phyloP scores from a whole-genome alignment of 2,329 filamentous ascomycete species.

The Penicillium expansum region DNA sequence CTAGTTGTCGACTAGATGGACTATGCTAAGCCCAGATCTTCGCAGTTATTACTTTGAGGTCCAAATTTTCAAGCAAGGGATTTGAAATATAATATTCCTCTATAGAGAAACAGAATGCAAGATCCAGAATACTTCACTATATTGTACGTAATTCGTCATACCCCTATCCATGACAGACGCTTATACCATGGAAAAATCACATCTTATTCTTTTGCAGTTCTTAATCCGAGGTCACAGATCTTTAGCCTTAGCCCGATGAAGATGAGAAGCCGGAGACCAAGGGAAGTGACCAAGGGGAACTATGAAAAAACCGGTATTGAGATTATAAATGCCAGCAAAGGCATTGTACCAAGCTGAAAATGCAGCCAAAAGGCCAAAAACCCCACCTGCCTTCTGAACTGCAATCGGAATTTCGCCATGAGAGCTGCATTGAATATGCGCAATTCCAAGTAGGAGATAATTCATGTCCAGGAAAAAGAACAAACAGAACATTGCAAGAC shows the following conservation, averaged over 20 bases:
- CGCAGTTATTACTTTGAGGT: background rate
- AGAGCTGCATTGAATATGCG: constrained; percentile 14
- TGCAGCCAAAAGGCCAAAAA: constrained; percentile 18
- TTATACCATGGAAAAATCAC: background rate
- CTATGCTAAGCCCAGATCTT: background rate
- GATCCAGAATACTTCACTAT: background rate
- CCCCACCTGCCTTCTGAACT: constrained; percentile 14
- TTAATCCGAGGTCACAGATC: background rate
- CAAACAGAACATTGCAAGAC: constrained; percentile 19
- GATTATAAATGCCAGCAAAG: constrained; percentile 18
- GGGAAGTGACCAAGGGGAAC: constrained; percentile 22
- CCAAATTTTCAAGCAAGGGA: background rate
- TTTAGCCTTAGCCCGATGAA: background rate
- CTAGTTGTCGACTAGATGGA: background rate
- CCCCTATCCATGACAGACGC: background rate
- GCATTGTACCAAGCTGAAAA: constrained; percentile 24
- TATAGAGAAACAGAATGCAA: background rate
- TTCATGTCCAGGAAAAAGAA: constrained; percentile 26
- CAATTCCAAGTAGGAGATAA: constrained; percentile 21
- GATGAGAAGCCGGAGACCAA: constrained; percentile 18
- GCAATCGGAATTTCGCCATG: constrained; percentile 3
- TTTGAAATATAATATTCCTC: background rate
- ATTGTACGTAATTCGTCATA: background rate
- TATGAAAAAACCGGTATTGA: constrained; percentile 18
- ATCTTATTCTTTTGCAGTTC: background rate